These are phyloP conservation scores for Dysphania ambrosioides DNA, from an alignment of 148 eudicot genomes.

Conservation along the genomic window DNA sequence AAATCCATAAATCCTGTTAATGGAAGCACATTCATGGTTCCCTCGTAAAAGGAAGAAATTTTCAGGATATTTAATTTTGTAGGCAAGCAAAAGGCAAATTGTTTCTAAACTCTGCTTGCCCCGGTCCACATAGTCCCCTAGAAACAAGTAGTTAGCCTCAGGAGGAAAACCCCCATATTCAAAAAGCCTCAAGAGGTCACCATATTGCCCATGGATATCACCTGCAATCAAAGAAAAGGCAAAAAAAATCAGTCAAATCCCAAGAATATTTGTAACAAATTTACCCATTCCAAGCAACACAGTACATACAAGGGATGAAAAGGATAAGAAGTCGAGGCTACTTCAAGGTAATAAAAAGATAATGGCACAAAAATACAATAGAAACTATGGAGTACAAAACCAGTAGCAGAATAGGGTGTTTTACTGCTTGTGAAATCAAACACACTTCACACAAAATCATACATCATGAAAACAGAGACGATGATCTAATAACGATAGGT, in stretches of 20 bases:
- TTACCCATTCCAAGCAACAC: background rate
- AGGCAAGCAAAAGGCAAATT: constrained; percentile 65
- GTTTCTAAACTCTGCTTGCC: constrained; percentile 78
- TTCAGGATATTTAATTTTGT: constrained; percentile 69
- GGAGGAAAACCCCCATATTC: constrained; percentile 87
- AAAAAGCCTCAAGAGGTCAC: constrained; percentile 71
- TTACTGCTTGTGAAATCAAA: background rate
- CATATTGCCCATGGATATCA: constrained; percentile 81
- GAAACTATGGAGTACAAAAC: background rate
- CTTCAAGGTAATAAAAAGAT: background rate
- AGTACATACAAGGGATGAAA: background rate
- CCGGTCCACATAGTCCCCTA: constrained; percentile 76
- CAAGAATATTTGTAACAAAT: background rate
- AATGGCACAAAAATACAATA: background rate
- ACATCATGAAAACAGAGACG: background rate
- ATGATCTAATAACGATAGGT: background rate
- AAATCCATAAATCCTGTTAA: constrained; percentile 66
- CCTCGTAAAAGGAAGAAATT: constrained; percentile 70
- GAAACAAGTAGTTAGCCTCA: constrained; percentile 64
- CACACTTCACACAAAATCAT: constrained; percentile 6
- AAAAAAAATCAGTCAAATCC: constrained; percentile 7
- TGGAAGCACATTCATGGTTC: constrained; percentile 72
- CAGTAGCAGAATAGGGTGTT: background rate
- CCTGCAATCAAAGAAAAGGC: constrained; percentile 34
- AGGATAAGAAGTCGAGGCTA: background rate